Base-by-base conservation (phyloP, 2,329 filamentous ascomycete species). In the Aspergillus sclerotialis region DNA sequence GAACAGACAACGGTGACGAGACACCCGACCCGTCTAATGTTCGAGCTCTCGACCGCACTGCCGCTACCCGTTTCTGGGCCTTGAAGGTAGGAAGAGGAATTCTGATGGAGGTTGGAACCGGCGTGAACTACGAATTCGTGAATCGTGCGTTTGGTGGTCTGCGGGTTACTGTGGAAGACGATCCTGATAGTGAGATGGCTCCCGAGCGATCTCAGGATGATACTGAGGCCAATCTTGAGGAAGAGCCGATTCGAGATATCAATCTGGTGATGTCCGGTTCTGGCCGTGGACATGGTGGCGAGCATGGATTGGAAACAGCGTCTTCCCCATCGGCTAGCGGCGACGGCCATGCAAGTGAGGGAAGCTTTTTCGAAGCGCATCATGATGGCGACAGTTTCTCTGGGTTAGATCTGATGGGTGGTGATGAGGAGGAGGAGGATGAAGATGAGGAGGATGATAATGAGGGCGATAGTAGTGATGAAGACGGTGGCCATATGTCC, bases 121-220 rank as follows among this genome's bases (percentile, higher is more conserved):
- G 66, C 2, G 63, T 82, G 29, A 72, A 72, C 27, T 80, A 73
- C 53, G 61, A 65, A 11, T 70, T 70, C 41, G 70, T 78, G 13
- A 76, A 79, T 48, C 67, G 68, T 19, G 75, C 76, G 4, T 82
- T 80, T 56, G 77, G 78, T 19, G 78, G 78, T 0, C 53, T 73
- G n/a, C 70, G 70, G 5, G 61, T 67, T 9, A 56, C 60, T 2
- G 47, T 70, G 26, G 55, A 53, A 23, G 54, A 63, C 17, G 53
- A 55, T 17, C 44, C 48, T 6, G 57, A 60, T 12, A 50, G 50
- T 14, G 48, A 64, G 41, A 45, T 63, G 31, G 60, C 57, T 1
- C 59, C 65, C 37, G 72, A 74, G 43, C 56, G 58, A 29, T 47
- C 55, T 7, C 68, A 72, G 40, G 63, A 69, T 35, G 67, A 74